Conservation (phyloP, 2,329 filamentous ascomycete genomes). For the Cercospora janseana region DNA sequence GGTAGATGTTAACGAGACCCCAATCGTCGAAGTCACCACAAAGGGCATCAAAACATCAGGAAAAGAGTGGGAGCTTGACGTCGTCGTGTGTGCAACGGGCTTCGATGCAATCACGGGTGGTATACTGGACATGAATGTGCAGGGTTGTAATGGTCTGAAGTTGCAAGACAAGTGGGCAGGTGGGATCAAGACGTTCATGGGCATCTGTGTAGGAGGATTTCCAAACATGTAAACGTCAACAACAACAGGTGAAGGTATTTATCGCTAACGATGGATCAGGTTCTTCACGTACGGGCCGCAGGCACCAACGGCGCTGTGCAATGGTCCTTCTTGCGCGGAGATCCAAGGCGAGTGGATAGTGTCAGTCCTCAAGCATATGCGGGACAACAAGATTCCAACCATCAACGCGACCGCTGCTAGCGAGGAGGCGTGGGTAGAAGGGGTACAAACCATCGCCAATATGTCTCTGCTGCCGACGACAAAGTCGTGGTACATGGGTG, state of each 20-base stretch:
- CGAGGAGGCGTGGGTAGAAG: conserved; percentile 32
- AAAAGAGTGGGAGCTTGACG: conserved; percentile 42
- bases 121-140: conserved; percentile 38
- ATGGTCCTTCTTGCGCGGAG: conserved; percentile 41
- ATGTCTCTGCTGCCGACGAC: conserved; percentile 36
- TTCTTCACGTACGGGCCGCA: conserved; percentile 42
- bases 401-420: conserved; percentile 34
- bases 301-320: conserved; percentile 45
- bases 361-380: conserved; percentile 22
- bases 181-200: conserved; percentile 42
- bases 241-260: neutral
- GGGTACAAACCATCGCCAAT: conserved; percentile 42
- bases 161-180: conserved; percentile 19
- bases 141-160: conserved; percentile 36
- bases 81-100: conserved; percentile 44
- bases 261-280: neutral
- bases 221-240: conserved; percentile 33
- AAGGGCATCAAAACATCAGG: conserved; percentile 41
- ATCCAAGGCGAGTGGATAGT: conserved; percentile 38
- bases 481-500: conserved; percentile 38
- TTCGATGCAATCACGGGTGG: conserved; percentile 41
- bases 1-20: conserved; percentile 43
- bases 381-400: conserved; percentile 15
- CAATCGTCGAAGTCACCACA: conserved; percentile 40
- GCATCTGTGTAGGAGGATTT: conserved; percentile 30